Base-by-base conservation (phyloP, 1,284 basidiomycete species). In the Rhodotorula glutinis region DNA sequence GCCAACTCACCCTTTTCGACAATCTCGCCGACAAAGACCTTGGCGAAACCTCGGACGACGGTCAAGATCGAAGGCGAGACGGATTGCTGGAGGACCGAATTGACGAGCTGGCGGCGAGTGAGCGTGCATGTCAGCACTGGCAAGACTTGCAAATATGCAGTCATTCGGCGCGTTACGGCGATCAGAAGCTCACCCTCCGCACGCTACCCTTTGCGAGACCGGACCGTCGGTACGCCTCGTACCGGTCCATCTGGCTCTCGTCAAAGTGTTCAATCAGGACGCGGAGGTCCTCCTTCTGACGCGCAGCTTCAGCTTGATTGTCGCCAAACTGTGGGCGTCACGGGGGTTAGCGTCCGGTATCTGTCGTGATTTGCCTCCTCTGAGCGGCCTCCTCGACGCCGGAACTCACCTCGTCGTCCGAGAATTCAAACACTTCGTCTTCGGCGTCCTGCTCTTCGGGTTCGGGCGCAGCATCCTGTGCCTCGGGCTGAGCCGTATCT, bases 1-100 rank as follows among this genome's bases (percentile, higher is more conserved):
- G n/a, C n/a, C 16, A 21, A 13, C 81, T 59, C 62, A 89, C 90
- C 90, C 81, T 88, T 88, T 78, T 94, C 91, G 27, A 93, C 85
- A 9, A 94, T 90, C 78, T 94, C 91, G 3, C 92, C 92, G 14
- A 95, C 90, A 74, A 95, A 95, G 2, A 94, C 90, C 77, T 95
- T 95, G 25, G 85, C 85, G 64, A 94, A 90, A 75, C 92, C 92
- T 11, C 91, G 89, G 0, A 93, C 87, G 44, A 93, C 86, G 75
- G 92, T 90, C 1, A 91, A 88, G 1, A 94, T 88, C 21, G 90
- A 89, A 71, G 88, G 86, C 5, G 89, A 91, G 8, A 90, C 89
- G 72, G 91, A 89, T 62, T 81, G 80, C n/a, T 88, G 88, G 0
- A 88, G 82, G 0, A 86, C 85, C 77, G 90, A 89, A 77, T 92